Evolutionary conservation across 345 rosid genomes (phyloP).

Genomic region (Eutrema yunnanense): DNA sequence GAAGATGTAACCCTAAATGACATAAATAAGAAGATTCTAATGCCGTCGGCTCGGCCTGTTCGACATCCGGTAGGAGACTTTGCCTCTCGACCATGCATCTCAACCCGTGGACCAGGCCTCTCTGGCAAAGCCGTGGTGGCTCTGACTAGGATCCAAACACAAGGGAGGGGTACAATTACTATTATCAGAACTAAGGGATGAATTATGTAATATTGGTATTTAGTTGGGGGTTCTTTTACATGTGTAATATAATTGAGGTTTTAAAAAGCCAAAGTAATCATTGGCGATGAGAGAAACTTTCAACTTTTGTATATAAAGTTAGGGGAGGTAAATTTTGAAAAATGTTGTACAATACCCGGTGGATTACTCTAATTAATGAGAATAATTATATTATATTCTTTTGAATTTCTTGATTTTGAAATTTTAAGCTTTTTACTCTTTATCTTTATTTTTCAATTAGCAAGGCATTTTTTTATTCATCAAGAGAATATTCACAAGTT

Average conservation of each 20-base stretch:
- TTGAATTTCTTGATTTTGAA: slow-evolving; percentile 8
- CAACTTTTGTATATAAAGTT: slow-evolving; percentile 16
- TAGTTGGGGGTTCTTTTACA: background rate
- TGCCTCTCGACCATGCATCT: slow-evolving; percentile 68
- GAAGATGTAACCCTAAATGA: slow-evolving; percentile 78
- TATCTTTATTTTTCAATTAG: background rate
- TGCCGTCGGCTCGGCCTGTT: slow-evolving; percentile 82
- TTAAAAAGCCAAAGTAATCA: slow-evolving; percentile 17
- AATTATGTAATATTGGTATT: slow-evolving; percentile 11
- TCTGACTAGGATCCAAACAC: slow-evolving; percentile 87
- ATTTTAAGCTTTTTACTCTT: background rate
- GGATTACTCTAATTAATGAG: background rate
- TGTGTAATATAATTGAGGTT: slow-evolving; percentile 7
- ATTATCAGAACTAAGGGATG: slow-evolving; percentile 89
- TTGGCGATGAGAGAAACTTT: slow-evolving; percentile 16
- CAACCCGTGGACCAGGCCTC: slow-evolving; percentile 65
- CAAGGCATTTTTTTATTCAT: background rate
- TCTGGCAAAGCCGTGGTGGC: slow-evolving; percentile 95
- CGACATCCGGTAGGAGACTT: slow-evolving; percentile 95
- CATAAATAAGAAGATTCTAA: slow-evolving; percentile 71
- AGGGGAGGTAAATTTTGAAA: slow-evolving; percentile 12
- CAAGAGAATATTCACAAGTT: slow-evolving; percentile 5
- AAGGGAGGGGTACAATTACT: slow-evolving; percentile 94
- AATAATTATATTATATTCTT: background rate
- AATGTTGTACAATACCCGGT: slow-evolving; percentile 4